phyloP scores from a whole-genome alignment of 768 basidiomycete genomes.

The Neoboletus magnificus region DNA sequence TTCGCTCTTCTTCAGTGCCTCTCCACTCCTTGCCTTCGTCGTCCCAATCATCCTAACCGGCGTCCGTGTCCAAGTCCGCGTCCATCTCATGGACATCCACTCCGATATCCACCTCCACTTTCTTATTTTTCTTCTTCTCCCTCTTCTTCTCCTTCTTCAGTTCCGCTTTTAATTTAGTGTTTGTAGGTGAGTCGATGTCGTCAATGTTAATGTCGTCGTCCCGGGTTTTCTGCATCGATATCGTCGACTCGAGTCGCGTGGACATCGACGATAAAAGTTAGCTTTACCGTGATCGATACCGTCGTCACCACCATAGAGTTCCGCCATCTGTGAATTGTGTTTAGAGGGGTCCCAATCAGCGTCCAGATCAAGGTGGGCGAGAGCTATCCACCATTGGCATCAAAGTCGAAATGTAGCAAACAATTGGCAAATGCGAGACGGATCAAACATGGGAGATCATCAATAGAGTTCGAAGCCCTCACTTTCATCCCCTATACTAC shows the following conservation, averaged over 20 bases:
- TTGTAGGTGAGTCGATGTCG: constrained; percentile 49
- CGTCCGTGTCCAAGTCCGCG: constrained; percentile 54
- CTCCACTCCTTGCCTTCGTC: constrained; percentile 69
- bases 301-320: constrained; percentile 59
- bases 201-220: constrained; percentile 84
- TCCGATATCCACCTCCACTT: constrained; percentile 45
- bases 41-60: constrained; percentile 30
- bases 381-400: constrained; percentile 36
- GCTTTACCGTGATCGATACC: constrained; percentile 33
- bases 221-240: constrained; percentile 74
- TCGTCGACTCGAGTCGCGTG: constrained; percentile 23
- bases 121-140: constrained; percentile 39
- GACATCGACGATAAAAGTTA: background rate
- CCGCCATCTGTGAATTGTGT: constrained; percentile 81
- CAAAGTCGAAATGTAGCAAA: background rate
- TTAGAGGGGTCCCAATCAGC: constrained; percentile 88
- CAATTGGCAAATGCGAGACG: background rate
- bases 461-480: background rate
- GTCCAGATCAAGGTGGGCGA: constrained; percentile 77
- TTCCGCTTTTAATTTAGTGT: constrained; percentile 27
- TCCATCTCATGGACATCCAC: constrained; percentile 47
- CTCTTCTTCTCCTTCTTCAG: constrained; percentile 45
- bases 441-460: background rate
- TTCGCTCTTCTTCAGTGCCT: constrained; percentile 88
- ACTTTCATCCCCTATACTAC: constrained; percentile 27